phyloP scores from a whole-genome alignment of 805 yeast species.

The Kluyveromyces siamensis region DNA sequence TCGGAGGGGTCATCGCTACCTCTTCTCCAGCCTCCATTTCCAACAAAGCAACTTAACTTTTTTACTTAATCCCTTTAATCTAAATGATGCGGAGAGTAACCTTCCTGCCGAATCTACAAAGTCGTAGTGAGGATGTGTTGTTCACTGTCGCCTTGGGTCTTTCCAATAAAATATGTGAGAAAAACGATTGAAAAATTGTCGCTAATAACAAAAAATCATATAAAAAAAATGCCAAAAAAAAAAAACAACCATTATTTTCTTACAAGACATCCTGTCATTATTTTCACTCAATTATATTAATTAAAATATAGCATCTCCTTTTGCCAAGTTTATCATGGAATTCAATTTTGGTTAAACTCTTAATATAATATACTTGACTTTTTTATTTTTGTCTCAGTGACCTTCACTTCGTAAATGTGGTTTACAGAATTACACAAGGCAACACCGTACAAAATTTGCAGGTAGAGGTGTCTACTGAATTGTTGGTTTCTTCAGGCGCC shows the following conservation, averaged over 20 bases:
- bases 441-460: too few relatives aligned
- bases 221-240: neutral
- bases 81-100: neutral
- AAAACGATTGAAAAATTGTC: neutral
- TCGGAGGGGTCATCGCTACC: neutral
- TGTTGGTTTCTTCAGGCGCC: too few relatives aligned
- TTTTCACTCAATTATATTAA: too few relatives aligned
- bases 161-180: neutral
- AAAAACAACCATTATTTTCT: neutral
- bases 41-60: neutral
- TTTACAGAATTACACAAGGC: too few relatives aligned
- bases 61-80: neutral
- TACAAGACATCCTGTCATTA: too few relatives aligned
- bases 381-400: too few relatives aligned
- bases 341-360: too few relatives aligned
- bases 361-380: too few relatives aligned
- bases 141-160: neutral
- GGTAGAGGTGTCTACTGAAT: too few relatives aligned
- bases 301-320: too few relatives aligned
- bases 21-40: neutral
- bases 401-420: too few relatives aligned
- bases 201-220: neutral
- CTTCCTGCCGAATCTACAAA: neutral
- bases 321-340: too few relatives aligned
- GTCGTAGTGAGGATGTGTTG: neutral